phyloP scores from a whole-genome alignment of 75 land plant species.

The Pinus albicaulis region DNA sequence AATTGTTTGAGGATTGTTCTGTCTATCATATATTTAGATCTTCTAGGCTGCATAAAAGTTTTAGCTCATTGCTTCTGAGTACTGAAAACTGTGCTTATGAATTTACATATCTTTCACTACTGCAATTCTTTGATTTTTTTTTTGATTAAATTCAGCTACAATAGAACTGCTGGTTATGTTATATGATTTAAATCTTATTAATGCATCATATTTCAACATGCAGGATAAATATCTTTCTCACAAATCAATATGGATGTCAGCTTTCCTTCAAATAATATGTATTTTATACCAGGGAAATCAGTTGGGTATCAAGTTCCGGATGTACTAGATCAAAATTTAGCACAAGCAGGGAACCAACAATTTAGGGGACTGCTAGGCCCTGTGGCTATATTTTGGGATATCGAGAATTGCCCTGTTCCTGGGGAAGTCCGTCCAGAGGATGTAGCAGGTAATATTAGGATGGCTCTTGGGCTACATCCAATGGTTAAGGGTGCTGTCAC shows the following conservation, averaged over 20 bases:
- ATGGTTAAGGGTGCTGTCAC: slow-evolving; percentile 67
- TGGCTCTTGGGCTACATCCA: slow-evolving; percentile 85
- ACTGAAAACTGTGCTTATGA: no score
- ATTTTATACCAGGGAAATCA: no score
- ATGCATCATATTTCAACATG: neutral
- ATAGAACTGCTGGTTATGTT: neutral
- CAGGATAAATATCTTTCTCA: neutral
- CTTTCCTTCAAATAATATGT: no score
- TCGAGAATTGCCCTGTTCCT: slow-evolving; percentile 94
- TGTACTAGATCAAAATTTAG: neutral
- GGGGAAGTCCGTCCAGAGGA: slow-evolving; percentile 82
- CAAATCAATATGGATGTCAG: neutral
- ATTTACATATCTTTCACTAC: neutral
- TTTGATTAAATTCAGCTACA: neutral
- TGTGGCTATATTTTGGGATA: slow-evolving; percentile 90
- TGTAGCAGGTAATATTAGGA: slow-evolving; percentile 85
- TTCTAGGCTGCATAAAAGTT: no score
- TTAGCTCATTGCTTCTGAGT: no score
- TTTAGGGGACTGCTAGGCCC: slow-evolving; percentile 27
- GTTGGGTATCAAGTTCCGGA: no score
- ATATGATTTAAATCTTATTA: neutral
- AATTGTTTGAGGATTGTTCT: no score
- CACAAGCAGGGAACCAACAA: neutral
- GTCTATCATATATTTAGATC: no score
- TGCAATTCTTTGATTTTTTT: neutral